Evolutionary conservation across 345 rosid species (phyloP), one percentile per base, ranked within the genome.

Genomic region (Brassica incana): DNA sequence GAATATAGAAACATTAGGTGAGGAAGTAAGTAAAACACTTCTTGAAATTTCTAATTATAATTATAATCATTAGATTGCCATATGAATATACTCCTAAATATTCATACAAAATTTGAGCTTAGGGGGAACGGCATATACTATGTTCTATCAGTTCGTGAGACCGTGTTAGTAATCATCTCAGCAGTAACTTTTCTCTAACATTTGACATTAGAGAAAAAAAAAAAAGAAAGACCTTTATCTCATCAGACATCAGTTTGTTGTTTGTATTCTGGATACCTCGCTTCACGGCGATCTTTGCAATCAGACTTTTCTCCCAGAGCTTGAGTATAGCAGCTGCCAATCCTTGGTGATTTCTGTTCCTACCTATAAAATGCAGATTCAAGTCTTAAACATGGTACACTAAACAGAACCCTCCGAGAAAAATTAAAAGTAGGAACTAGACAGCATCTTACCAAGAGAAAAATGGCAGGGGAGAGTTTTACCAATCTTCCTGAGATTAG

Each of bases 261-360:
- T 95, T 95, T 20, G 98, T 93, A 84, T 93, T 93, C 87, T 93
- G 98, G 75, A 95, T 90, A 71, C 99, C 99, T 80, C 93, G 90
- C 79, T 95, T 95, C 66, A 93, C 97, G 23, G 98, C 98, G 64
- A 95, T 88, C 86, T 93, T 95, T 35, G 78, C 97, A 65, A 91
- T 87, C 20, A 85, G 80, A 71, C 98, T 95, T 85, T 89, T 89
- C 91, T 95, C 99, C 99, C 98, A 93, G 40, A 93, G 83, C 83
- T 89, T 87, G 78, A 90, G 81, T 74, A 91, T 93, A 10, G 99
- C 97, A 77, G 82, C 84, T 38, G 98, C 98, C 83, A 95, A 79
- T 27, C 99, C 98, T 82, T 95, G 99, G 84, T 95, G 99, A 73
- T 90, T 88, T 81, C 97, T 91, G 83, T 95, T 95, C 82, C 97